Evolutionary conservation across 768 basidiomycete species (phyloP), one percentile per base, ranked within the genome.

Genomic region (Termitomyces sp.): DNA sequence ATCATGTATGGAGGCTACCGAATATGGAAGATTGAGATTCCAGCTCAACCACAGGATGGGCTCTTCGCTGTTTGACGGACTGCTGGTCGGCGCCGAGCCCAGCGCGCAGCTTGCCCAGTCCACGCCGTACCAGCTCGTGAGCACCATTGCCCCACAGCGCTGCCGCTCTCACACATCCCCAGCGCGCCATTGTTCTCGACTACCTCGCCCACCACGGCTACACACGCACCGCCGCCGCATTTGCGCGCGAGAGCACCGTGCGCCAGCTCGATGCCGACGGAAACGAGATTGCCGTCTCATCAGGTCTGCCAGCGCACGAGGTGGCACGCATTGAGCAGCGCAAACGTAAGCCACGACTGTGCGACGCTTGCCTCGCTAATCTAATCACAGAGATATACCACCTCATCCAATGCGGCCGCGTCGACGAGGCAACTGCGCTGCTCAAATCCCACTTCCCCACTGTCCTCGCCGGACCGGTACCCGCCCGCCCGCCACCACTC

Each of bases 201-300:
- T 94, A 92, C 69, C 82, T 94, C 1, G 84, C 83, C 58, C 90
- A 93, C 67, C 81, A 84, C 44, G 88, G 88, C 60, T 91, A 87
- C 71, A 83, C 84, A n/a, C 75, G 76, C 42, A 91, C 92, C 0
- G 90, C 90, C 3, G 78, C 79, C 38, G 87, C 86, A 0, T 91
- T 94, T 63, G 79, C 81, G 7, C 76, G 78, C 45, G 89, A 91
- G 55, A 88, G 84, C 60, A 76, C 83, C 8, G 77, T 87, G 20
- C 80, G 80, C 57, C 84, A 86, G 50, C 77, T 89, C 24, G 87
- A 91, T 66, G 81, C 81, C 16, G 89, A 92, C 68, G 89, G 88
- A 28, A 86, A 92, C 70, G 88, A 89, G 67, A 77, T 87, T 46
- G 77, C 67, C 66, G 68, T 35, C 44, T 48, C 62, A 44, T 58